Percentiles rank a stretch among this genome's conserved stretches.
Conservation (phyloP, 1,284 basidiomycete genomes). For the Exobasidium rhododendri region DNA sequence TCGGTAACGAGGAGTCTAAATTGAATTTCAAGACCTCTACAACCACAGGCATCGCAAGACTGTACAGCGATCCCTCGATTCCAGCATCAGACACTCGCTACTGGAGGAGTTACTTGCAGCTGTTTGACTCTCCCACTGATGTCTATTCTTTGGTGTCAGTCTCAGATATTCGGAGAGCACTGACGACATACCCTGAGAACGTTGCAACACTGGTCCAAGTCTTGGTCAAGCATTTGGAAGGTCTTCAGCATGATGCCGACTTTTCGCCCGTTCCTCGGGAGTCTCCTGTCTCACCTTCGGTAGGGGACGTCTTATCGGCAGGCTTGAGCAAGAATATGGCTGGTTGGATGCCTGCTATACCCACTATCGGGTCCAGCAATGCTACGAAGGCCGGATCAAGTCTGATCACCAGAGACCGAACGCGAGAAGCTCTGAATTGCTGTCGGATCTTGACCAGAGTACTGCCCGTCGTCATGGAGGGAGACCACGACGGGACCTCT, state of each 20-base stretch:
- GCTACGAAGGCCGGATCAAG: conserved; percentile 1
- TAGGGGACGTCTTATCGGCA: conserved; percentile 22
- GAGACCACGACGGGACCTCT: conserved; percentile 10
- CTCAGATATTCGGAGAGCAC: conserved; percentile 33
- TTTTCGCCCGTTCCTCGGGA: conserved; percentile 23
- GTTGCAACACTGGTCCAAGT: conserved; percentile 43
- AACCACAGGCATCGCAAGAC: conserved; percentile 33
- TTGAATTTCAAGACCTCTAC: conserved; percentile 17
- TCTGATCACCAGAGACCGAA: conserved; percentile 28
- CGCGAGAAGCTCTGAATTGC: conserved; percentile 47
- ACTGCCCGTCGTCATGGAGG: conserved; percentile 37
- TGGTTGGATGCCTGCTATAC: not conserved
- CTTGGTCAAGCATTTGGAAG: conserved; percentile 45
- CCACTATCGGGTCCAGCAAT: not conserved
- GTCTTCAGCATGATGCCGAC: conserved; percentile 36
- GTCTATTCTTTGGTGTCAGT: conserved; percentile 38
- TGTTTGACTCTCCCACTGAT: conserved; percentile 38
- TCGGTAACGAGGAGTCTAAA: conserved; percentile 14
- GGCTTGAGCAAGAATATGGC: conserved; percentile 20
- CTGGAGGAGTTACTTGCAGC: conserved; percentile 33
- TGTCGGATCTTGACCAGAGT: conserved; percentile 43
- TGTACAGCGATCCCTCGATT: conserved; percentile 43
- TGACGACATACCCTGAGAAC: conserved; percentile 40
- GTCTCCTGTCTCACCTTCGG: conserved; percentile 12
- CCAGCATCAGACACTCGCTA: conserved; percentile 39